phyloP scores from a whole-genome alignment of 2,329 filamentous ascomycete genomes.

The Fusarium chaquense region DNA sequence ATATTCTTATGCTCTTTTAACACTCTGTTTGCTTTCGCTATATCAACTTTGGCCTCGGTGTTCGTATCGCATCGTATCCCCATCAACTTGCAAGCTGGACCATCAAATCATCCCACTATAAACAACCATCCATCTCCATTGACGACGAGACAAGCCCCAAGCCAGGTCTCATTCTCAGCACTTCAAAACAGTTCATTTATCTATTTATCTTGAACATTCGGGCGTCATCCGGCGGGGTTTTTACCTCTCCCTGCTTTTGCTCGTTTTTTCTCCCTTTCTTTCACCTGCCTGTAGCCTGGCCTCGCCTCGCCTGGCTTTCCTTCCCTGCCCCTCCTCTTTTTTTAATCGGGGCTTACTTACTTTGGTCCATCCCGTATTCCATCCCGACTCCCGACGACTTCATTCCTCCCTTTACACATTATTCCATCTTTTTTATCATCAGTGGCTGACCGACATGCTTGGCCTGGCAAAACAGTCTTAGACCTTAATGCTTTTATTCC shows the following conservation, averaged over 20 bases:
- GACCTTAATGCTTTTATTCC: slow-evolving; percentile 47
- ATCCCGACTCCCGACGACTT: slow-evolving; percentile 41
- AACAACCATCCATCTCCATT: slow-evolving; percentile 33
- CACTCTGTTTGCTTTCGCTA: slow-evolving; percentile 1
- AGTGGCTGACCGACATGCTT: slow-evolving; percentile 41
- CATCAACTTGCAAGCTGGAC: slow-evolving; percentile 29
- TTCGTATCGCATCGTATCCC: slow-evolving; percentile 28
- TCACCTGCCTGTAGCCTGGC: slow-evolving; percentile 14
- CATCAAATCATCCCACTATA: slow-evolving; percentile 28
- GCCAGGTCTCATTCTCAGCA: slow-evolving; percentile 23
- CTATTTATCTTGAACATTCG: slow-evolving; percentile 20
- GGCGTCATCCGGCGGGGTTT: slow-evolving; percentile 27
- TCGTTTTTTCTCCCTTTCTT: slow-evolving; percentile 33
- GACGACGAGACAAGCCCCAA: slow-evolving; percentile 33
- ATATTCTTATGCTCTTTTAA: neutral
- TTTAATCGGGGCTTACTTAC: slow-evolving; percentile 38
- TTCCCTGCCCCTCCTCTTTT: slow-evolving; percentile 45
- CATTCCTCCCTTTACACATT: slow-evolving; percentile 42
- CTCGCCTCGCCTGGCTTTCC: slow-evolving; percentile 13
- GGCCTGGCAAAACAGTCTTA: slow-evolving; percentile 42
- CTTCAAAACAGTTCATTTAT: slow-evolving; percentile 1
- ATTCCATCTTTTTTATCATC: slow-evolving; percentile 32
- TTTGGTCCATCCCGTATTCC: slow-evolving; percentile 40
- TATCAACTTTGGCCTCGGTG: slow-evolving; percentile 20
- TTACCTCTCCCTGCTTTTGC: slow-evolving; percentile 24